Evolutionary conservation across 1,139 yeast genomes (phyloP), one percentile per base, ranked within the genome.

Genomic region (Pichia sp.): DNA sequence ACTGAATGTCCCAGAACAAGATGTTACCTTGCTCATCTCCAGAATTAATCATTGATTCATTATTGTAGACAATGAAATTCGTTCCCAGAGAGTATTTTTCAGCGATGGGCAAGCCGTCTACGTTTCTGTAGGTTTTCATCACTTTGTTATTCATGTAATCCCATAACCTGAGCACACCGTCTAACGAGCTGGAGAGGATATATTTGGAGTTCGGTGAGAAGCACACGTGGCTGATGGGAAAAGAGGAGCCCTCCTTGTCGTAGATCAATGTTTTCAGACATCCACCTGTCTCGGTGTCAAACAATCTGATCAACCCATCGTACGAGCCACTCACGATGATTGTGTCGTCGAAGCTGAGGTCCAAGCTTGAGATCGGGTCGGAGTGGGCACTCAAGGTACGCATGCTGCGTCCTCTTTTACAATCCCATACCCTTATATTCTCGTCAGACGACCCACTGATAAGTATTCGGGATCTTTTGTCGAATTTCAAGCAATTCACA

Each of bases 331-430:
- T 87, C 4, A 85, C 88, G 16, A 93, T 79, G 42, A 95, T 81
- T 0, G 96, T 80, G 50, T 93, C 88, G 64, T 93, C 99, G 53
- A 84, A 85, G 1, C 83, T 77, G 53, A 93, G 72, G 61, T 88
- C 83, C 1, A 92, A 75, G 0, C 89, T 78, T 49, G 89, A 83
- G 1, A 93, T 87, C 0, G 98, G 96, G 62, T 90, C 98, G 0
- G 96, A 82, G 69, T 93, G 99, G 0, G 99, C 98, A 16, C 96
- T 89, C 55, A 93, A 73, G 0, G 95, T 89, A 64, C 87, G 84
- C 62, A 90, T 72, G 51, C 88, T 80, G 49, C 78, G 77, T 0
- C 95, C 95, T 30, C 84, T 77, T 41, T 80, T 74, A 5, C 87
- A 80, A 69, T 92, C 97, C 99, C 99, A 93, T 3, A 92, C 78